Percentiles rank a stretch among this genome's conserved stretches.
These are phyloP conservation scores for Neurospora sp. DNA, from an alignment of 495 filamentous ascomycete genomes.

Conservation along the genomic window DNA sequence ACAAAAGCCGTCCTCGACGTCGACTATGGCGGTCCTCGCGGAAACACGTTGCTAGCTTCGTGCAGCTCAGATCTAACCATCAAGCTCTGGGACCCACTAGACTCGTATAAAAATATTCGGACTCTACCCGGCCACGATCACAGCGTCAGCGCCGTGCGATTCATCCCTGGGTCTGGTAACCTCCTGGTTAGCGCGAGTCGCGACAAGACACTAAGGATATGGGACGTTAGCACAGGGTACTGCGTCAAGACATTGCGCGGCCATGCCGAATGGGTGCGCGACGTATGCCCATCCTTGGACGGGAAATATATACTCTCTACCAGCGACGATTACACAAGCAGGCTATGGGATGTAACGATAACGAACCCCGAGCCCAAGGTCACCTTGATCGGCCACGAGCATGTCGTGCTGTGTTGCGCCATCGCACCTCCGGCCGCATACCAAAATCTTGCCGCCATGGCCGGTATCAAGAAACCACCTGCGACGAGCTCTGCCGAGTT, in stretches of 20 bases:
- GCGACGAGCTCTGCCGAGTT: slow-evolving; percentile 72
- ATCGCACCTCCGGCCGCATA: slow-evolving; percentile 79
- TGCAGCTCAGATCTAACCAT: slow-evolving; percentile 88
- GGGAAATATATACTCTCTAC: slow-evolving; percentile 73
- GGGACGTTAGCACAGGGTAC: slow-evolving; percentile 89
- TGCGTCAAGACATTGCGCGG: slow-evolving; percentile 77
- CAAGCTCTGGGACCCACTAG: slow-evolving; percentile 90
- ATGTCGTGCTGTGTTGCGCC: slow-evolving; percentile 79
- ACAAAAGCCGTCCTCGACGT: slow-evolving; percentile 83
- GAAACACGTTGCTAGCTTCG: slow-evolving; percentile 76
- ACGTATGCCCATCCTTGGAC: slow-evolving; percentile 72
- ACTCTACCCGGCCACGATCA: slow-evolving; percentile 93
- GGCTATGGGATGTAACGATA: slow-evolving; percentile 76
- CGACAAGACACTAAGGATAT: slow-evolving; percentile 77
- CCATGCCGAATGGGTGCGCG: slow-evolving; percentile 83
- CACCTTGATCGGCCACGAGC: slow-evolving; percentile 81
- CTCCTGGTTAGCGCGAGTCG: slow-evolving; percentile 71
- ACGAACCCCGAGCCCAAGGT: slow-evolving; percentile 63
- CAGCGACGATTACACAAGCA: slow-evolving; percentile 69
- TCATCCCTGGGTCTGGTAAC: slow-evolving; percentile 71
- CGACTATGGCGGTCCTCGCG: slow-evolving; percentile 83
- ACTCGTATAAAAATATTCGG: slow-evolving; percentile 92
- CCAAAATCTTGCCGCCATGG: slow-evolving; percentile 61
- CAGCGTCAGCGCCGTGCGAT: slow-evolving; percentile 76
- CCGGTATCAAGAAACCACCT: slow-evolving; percentile 73